phyloP scores from a whole-genome alignment of 176 grass and related monocot species.

The Aegilops bicornis region DNA sequence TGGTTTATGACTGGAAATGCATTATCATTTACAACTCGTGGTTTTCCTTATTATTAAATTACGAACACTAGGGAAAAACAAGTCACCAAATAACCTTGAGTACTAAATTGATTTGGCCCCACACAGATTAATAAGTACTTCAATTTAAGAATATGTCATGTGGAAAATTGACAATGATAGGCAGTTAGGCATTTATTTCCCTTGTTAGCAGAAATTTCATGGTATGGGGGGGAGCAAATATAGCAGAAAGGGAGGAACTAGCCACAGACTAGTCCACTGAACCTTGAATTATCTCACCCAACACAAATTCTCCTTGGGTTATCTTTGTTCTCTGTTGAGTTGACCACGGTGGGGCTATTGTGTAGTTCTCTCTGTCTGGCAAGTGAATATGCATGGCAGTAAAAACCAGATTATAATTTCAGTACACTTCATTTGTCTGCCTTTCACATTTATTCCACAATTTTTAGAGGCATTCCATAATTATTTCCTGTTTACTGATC shows the following conservation, averaged over 20 bases:
- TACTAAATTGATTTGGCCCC: background rate
- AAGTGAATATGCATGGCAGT: background rate
- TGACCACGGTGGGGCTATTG: background rate
- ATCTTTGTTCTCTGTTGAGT: background rate
- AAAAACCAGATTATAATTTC: background rate
- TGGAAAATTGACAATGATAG: background rate
- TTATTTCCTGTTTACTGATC: background rate
- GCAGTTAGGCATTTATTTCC: background rate
- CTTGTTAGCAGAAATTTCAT: background rate
- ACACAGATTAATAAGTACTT: background rate
- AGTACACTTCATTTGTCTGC: background rate
- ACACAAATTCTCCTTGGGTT: background rate
- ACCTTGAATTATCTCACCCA: conserved; percentile 3
- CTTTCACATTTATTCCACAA: background rate
- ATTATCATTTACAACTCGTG: background rate
- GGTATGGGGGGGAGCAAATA: background rate
- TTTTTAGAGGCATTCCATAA: background rate
- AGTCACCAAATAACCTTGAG: conserved; percentile 1
- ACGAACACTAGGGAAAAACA: background rate
- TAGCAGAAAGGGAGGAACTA: background rate
- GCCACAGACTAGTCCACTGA: background rate
- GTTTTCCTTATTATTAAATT: background rate
- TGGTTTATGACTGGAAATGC: background rate
- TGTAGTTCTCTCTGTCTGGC: background rate
- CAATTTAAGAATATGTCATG: background rate